phyloP scores from a whole-genome alignment of 73 alveolate species.

The Uronychia setigera region DNA sequence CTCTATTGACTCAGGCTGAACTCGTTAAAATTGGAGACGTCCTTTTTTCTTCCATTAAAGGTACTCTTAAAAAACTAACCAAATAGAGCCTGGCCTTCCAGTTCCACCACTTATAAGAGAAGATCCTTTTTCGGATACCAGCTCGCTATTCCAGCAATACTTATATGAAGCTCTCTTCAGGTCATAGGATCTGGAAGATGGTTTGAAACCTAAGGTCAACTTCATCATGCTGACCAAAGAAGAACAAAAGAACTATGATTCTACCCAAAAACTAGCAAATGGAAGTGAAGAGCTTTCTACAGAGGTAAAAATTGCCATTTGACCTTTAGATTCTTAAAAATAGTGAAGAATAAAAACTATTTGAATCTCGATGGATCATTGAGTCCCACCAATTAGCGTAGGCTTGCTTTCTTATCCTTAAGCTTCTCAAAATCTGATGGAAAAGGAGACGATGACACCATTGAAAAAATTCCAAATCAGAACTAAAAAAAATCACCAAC shows the following conservation, averaged over 20 bases:
- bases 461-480: background rate
- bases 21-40: background rate
- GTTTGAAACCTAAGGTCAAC: background rate
- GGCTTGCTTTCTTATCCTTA: background rate
- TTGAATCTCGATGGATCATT: background rate
- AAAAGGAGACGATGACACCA: background rate
- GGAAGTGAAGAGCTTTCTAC: background rate
- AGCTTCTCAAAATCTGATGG: background rate
- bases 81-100: background rate
- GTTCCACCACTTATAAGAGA: background rate
- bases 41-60: background rate
- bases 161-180: background rate
- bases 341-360: background rate
- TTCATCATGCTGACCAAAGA: background rate
- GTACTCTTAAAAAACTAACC: background rate
- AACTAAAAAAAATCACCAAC: background rate
- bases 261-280: background rate
- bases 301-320: background rate
- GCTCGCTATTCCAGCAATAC: background rate
- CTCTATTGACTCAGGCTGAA: background rate
- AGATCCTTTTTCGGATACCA: background rate
- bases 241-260: background rate
- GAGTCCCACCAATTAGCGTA: background rate
- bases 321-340: background rate
- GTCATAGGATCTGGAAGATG: background rate